Conservation (phyloP, 2,329 filamentous ascomycete genomes). For the Curvularia hawaiiensis region DNA sequence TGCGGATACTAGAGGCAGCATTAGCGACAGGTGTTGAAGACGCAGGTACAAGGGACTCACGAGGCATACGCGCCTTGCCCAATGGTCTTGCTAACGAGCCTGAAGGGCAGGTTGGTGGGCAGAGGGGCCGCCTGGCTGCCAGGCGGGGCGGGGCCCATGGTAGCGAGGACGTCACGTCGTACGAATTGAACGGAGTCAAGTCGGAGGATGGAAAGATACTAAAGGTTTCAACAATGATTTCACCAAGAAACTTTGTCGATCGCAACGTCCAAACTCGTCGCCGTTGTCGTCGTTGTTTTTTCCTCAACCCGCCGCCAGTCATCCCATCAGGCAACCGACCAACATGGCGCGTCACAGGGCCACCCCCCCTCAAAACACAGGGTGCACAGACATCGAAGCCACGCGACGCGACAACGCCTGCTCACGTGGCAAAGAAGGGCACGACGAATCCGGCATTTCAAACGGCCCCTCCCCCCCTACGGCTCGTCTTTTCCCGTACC, state of each 20-base stretch:
- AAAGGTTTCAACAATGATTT: not conserved
- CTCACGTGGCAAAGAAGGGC: conserved; percentile 7
- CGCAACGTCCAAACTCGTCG: conserved; percentile 1
- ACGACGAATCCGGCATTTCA: not conserved
- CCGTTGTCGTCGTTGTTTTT: not conserved
- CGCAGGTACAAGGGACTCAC: conserved; percentile 44
- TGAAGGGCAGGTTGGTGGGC: conserved; percentile 84
- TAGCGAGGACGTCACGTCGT: conserved; percentile 1
- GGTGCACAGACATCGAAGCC: conserved; percentile 3
- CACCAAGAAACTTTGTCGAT: not conserved
- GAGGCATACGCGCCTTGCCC: conserved; percentile 97
- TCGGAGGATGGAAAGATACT: not conserved
- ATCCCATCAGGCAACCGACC: conserved; percentile 1
- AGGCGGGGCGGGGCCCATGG: conserved; percentile 35
- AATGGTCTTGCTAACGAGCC: conserved; percentile 94
- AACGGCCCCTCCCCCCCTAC: conserved; percentile 1
- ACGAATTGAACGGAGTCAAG: not conserved
- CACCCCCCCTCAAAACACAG: conserved; percentile 4
- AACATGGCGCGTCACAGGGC: conserved; percentile 7
- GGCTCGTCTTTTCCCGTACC: not conserved
- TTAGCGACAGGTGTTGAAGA: not conserved
- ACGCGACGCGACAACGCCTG: conserved; percentile 14
- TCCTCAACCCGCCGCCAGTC: not conserved
- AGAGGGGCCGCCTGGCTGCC: conserved; percentile 85
- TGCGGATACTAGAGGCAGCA: conserved; percentile 67